Conservation (phyloP, 2,329 filamentous ascomycete species). For the Escovopsis sp. region DNA sequence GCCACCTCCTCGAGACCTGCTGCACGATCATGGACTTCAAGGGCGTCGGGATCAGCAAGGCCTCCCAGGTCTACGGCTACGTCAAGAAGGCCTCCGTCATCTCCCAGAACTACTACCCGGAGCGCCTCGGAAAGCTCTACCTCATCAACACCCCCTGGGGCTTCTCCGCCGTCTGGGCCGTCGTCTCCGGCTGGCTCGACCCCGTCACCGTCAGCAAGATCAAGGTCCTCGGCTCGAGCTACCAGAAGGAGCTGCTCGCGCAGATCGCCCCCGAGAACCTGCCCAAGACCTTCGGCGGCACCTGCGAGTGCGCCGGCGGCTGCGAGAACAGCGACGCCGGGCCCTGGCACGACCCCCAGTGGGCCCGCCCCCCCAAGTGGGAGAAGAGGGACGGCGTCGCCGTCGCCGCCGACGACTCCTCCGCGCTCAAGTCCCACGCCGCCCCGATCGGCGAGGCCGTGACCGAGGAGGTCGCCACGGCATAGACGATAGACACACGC, state of each 20-base stretch:
- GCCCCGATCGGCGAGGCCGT: slow-evolving; percentile 20
- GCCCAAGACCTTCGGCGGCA: slow-evolving; percentile 72
- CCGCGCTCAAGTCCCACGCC: slow-evolving; percentile 15
- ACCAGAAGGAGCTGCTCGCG: slow-evolving; percentile 68
- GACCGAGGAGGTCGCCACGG: slow-evolving; percentile 21
- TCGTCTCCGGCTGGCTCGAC: slow-evolving; percentile 90
- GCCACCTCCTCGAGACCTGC: slow-evolving; percentile 86
- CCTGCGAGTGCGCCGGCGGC: slow-evolving; percentile 66
- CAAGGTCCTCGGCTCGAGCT: slow-evolving; percentile 67
- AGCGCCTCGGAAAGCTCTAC: slow-evolving; percentile 90
- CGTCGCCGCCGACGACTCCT: slow-evolving; percentile 24
- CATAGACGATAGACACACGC: slow-evolving; percentile 11
- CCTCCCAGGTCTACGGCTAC: slow-evolving; percentile 76
- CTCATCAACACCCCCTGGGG: slow-evolving; percentile 97
- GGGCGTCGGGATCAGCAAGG: slow-evolving; percentile 73
- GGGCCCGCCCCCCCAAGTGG: slow-evolving; percentile 51
- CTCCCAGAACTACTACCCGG: slow-evolving; percentile 98
- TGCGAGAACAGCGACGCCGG: slow-evolving; percentile 81
- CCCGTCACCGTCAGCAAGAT: slow-evolving; percentile 96
- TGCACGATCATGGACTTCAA: slow-evolving; percentile 98
- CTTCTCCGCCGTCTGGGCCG: slow-evolving; percentile 70
- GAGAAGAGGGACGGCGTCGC: slow-evolving; percentile 30
- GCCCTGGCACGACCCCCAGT: slow-evolving; percentile 69
- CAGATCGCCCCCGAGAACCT: slow-evolving; percentile 87
- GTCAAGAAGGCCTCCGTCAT: slow-evolving; percentile 72